A percentile compares a stretch with the other conserved stretches of the same genome.
phyloP scores from a whole-genome alignment of 805 yeast species.

The Sugiyamaella floridensis region DNA sequence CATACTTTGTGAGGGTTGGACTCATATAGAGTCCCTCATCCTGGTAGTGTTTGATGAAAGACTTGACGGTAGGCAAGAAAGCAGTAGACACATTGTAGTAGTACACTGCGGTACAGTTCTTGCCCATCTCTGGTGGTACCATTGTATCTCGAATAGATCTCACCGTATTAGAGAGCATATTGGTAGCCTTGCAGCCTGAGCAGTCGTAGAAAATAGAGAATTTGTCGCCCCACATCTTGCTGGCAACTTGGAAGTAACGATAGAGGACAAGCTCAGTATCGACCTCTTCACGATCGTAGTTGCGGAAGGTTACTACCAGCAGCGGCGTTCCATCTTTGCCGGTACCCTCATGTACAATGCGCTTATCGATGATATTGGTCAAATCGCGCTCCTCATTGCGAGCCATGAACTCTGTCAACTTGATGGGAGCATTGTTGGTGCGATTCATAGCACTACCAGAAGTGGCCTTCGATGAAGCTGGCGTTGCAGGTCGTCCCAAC shows the following conservation, averaged over 20 bases:
- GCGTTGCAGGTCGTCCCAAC: conserved; percentile 13
- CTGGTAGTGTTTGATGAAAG: conserved; percentile 18
- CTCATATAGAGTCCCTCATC: conserved; percentile 17
- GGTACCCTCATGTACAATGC: conserved; percentile 55
- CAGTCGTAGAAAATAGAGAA: conserved; percentile 62
- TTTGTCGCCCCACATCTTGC: conserved; percentile 65
- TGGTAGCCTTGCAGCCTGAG: conserved; percentile 45
- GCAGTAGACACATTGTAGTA: conserved; percentile 38
- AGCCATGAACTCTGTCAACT: conserved; percentile 67
- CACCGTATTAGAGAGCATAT: conserved; percentile 29
- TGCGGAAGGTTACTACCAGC: conserved; percentile 43
- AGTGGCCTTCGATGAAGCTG: not conserved
- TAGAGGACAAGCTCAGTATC: conserved; percentile 50
- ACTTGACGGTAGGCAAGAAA: conserved; percentile 25
- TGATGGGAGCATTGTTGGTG: conserved; percentile 18
- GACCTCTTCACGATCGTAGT: conserved; percentile 30
- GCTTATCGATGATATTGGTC: conserved; percentile 37
- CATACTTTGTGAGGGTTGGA: conserved; percentile 28
- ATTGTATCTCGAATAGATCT: conserved; percentile 34
- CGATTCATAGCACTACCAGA: not conserved
- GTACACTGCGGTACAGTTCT: conserved; percentile 48
- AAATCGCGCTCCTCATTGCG: conserved; percentile 52
- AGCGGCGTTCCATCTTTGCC: conserved; percentile 69
- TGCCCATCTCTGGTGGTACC: conserved; percentile 45
- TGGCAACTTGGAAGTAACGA: conserved; percentile 54